Base-by-base conservation (phyloP, 768 basidiomycete species). In the Agaricus sinodeliciosus region DNA sequence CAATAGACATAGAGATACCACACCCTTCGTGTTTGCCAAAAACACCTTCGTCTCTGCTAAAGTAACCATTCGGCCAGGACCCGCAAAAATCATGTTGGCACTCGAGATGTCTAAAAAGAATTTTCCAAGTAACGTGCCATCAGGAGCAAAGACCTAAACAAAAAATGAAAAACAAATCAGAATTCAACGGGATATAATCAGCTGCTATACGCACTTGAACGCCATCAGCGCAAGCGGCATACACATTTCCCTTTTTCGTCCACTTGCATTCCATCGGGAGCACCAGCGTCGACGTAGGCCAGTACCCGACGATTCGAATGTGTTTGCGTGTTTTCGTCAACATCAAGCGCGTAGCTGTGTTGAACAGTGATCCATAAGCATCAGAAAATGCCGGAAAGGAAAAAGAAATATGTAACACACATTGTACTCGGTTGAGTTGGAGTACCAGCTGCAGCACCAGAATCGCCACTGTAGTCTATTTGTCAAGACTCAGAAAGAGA, bases 351-450 rank as follows among this genome's bases (percentile, higher is more conserved):
- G 58, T 87, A 87, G 41, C 84, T 88, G 13, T 4, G 31, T 8
- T 2, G 8, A 16, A 15, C 19, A 41, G 3, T 41, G 2, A 18
- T 19, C n/a, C n/a, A n/a, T n/a, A n/a, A n/a, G n/a, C n/a, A n/a
- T n/a, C n/a, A n/a, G n/a, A n/a, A n/a, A n/a, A n/a, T n/a, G n/a
- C n/a, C n/a, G n/a, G n/a, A 22, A 9, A 5, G 5, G 11, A 16
- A 6, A 8, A n/a, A 31, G 27, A 46, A 18, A 34, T 11, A 25
- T 28, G 31, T 57, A 25, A 61, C 82, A 62, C 59, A 84, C 87
- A 90, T 79, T 0, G 85, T 86, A 6, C 85, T 76, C n/a, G 87
- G 85, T 11, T 70, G 63, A 0, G 83, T 85, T 54, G 76, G 74
- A 58, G 84, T 77, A 40, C 78, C 79, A 16, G 65, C 66, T 1